These are phyloP conservation scores for Calonectria leucothoes DNA, from an alignment of 2,329 filamentous ascomycete genomes.

Conservation along the genomic window DNA sequence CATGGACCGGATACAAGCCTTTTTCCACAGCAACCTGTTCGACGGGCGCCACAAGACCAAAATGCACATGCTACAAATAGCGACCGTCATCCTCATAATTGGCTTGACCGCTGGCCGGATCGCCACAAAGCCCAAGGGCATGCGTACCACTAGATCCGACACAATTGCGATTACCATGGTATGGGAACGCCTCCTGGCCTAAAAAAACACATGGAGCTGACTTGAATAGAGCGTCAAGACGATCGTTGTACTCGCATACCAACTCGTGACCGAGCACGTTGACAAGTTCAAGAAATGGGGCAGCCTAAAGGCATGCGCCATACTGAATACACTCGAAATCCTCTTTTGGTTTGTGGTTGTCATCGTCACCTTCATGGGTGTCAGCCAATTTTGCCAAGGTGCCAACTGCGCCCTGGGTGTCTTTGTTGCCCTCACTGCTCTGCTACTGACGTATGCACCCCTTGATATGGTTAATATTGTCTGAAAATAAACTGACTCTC, in stretches of 20 bases:
- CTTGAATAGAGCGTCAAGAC: slow-evolving; percentile 21
- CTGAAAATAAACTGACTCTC: background rate
- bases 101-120: slow-evolving; percentile 25
- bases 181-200: background rate
- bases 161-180: slow-evolving; percentile 36
- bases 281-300: slow-evolving; percentile 28
- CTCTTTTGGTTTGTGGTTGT: slow-evolving; percentile 43
- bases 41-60: slow-evolving; percentile 28
- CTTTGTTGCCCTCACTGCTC: slow-evolving; percentile 19
- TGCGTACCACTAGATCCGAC: slow-evolving; percentile 27
- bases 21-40: slow-evolving; percentile 28
- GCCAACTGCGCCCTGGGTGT: slow-evolving; percentile 27
- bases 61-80: slow-evolving; percentile 10
- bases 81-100: slow-evolving; percentile 15
- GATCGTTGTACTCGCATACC: slow-evolving; percentile 25
- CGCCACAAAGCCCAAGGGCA: slow-evolving; percentile 20
- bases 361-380: slow-evolving; percentile 32
- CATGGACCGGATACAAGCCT: slow-evolving; percentile 22
- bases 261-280: slow-evolving; percentile 43
- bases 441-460: slow-evolving; percentile 20
- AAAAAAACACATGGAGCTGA: background rate
- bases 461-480: fast-evolving
- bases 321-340: slow-evolving; percentile 40
- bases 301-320: slow-evolving; percentile 36
- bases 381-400: slow-evolving; percentile 26